Base-by-base conservation (phyloP, 1,284 basidiomycete genomes). In the Ustilago sp. region DNA sequence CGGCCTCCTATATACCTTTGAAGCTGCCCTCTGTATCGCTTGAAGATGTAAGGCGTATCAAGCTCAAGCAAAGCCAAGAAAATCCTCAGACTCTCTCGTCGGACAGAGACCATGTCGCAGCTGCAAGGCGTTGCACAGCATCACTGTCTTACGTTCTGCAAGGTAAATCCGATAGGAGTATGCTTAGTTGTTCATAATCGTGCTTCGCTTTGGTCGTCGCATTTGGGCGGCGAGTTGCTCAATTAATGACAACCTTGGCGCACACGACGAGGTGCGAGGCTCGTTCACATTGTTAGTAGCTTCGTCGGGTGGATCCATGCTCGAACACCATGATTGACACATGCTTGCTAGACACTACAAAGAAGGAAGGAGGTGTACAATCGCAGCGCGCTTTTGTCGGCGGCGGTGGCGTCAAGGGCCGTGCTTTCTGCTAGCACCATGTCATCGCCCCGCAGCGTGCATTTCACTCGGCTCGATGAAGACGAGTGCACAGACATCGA, bases 1-100 rank as follows among this genome's bases (percentile, higher is more conserved):
- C n/a, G 12, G 9, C 9, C 51, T 36, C n/a, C 32, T 53, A 53
- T 53, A 53, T 53, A 53, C 51, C 51, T 52, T 52, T 53, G 28
- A 17, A 50, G 23, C 43, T 45, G 43, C 19, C n/a, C n/a, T 19
- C n/a, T 3, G n/a, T 45, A 8, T 45, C n/a, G 43, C 43, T 45
- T 45, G n/a, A 45, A 19, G 43, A 28, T 28, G 23, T 28, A 28
- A 28, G 23, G 23, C 23, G 23, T 28, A 28, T 28, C 23, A 28
- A 28, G 23, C 23, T 28, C 23, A 28, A 28, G 23, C 23, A 28
- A 28, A 28, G 23, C 23, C 23, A 28, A 28, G 19, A 28, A 28
- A 28, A 28, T 28, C 23, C 23, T 28, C 23, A 28, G 23, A 3
- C 23, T 28, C 23, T 28, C 23, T 28, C 23, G 23, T 28, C 23